These are phyloP conservation scores for Candida wancherniae DNA, from an alignment of 805 yeast genomes.

Conservation along the genomic window DNA sequence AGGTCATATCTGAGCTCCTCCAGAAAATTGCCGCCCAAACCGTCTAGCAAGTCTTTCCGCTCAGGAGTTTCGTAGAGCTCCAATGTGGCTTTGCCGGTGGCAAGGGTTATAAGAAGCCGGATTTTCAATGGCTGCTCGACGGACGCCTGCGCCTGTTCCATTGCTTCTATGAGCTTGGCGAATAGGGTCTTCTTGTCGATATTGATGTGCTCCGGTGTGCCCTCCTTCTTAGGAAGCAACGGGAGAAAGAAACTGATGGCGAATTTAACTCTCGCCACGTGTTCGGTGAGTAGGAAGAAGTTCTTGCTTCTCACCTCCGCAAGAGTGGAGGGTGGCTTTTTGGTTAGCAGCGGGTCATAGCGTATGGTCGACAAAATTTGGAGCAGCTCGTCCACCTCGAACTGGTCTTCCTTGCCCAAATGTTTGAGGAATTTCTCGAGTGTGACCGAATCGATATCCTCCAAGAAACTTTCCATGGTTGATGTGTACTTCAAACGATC, in stretches of 20 bases:
- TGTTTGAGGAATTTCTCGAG: conserved; percentile 5
- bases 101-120: conserved; percentile 26
- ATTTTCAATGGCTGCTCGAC: conserved; percentile 28
- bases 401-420: conserved; percentile 5
- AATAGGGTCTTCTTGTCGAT: conserved; percentile 38
- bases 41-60: conserved; percentile 27
- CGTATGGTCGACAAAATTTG: conserved; percentile 67
- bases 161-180: conserved; percentile 22
- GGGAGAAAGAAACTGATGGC: conserved; percentile 47
- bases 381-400: conserved; percentile 20
- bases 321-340: conserved; percentile 22
- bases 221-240: conserved; percentile 20
- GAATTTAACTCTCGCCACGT: conserved; percentile 53
- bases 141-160: conserved; percentile 20
- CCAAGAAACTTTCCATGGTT: too few species aligned
- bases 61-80: conserved; percentile 29
- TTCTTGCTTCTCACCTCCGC: conserved; percentile 22
- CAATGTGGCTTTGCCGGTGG: conserved; percentile 25
- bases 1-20: conserved; percentile 47
- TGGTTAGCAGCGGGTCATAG: conserved; percentile 58
- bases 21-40: conserved; percentile 17
- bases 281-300: conserved; percentile 64
- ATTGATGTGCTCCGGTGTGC: conserved; percentile 19
- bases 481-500: too few species aligned
- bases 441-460: too few species aligned